Percentiles rank a stretch among this genome's conserved stretches.
These are phyloP conservation scores for Kalmusia sp. DNA, from an alignment of 2,329 filamentous ascomycete genomes.

Conservation along the genomic window DNA sequence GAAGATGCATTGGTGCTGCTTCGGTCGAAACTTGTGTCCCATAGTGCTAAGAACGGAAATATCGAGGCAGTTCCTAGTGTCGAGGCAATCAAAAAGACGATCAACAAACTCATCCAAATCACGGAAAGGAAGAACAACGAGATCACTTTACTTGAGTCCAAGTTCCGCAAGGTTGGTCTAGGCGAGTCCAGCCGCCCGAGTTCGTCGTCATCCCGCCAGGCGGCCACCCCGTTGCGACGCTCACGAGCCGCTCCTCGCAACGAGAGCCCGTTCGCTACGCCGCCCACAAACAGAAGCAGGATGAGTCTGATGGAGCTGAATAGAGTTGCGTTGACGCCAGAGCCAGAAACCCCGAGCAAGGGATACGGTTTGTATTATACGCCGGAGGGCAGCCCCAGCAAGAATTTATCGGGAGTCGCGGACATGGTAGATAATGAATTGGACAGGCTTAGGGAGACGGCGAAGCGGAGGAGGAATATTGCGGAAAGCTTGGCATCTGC, in stretches of 20 bases:
- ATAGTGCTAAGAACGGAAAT: conserved; percentile 56
- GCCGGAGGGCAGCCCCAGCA: conserved; percentile 33
- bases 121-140: conserved; percentile 90
- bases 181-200: conserved; percentile 28
- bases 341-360: conserved; percentile 33
- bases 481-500: conserved; percentile 46
- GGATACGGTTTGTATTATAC: conserved; percentile 47
- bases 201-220: conserved; percentile 27
- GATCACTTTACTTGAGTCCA: conserved; percentile 86
- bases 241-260: conserved; percentile 19
- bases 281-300: conserved; percentile 42
- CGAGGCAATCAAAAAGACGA: conserved; percentile 89
- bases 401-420: conserved; percentile 44
- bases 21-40: conserved; percentile 75
- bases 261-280: conserved; percentile 45
- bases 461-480: conserved; percentile 47
- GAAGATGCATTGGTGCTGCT: conserved; percentile 83
- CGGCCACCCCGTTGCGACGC: conserved; percentile 27
- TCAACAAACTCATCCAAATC: conserved; percentile 90
- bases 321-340: conserved; percentile 37
- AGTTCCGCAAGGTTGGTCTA: conserved; percentile 73
- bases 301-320: conserved; percentile 40
- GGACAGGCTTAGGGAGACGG: conserved; percentile 42
- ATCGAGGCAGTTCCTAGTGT: conserved; percentile 73
- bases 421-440: conserved; percentile 51